Conservation (phyloP, 176 grass and related monocot genomes). For the Musa beccarii region DNA sequence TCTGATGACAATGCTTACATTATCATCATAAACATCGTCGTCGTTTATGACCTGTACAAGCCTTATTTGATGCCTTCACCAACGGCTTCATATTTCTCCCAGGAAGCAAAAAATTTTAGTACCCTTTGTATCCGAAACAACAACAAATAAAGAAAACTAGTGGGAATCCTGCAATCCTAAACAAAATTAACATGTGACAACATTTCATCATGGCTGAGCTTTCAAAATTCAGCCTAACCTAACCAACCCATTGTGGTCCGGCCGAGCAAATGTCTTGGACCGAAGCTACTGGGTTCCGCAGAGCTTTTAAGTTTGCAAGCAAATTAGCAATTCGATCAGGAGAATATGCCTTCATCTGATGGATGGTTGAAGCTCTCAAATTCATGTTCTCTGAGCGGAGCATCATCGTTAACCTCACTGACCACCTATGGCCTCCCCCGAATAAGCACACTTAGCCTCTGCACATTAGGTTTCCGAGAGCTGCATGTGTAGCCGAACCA, state of each 20-base stretch:
- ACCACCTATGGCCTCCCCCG: neutral
- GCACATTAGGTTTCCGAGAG: neutral
- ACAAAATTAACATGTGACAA: constrained; percentile 51
- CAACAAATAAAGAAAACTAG: constrained; percentile 17
- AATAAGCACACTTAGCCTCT: neutral
- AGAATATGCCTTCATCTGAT: neutral
- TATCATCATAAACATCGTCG: neutral
- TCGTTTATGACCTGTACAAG: constrained; percentile 56
- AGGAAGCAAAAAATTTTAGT: constrained; percentile 40
- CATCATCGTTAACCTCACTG: neutral
- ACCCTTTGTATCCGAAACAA: neutral
- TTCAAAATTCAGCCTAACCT: constrained; percentile 42
- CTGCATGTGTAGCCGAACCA: no score
- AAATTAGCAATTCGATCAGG: neutral
- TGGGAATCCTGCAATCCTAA: constrained; percentile 21
- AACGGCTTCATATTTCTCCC: constrained; percentile 53
- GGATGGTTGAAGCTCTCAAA: neutral
- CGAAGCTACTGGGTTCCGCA: neutral
- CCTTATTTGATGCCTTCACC: constrained; percentile 35
- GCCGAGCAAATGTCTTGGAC: neutral
- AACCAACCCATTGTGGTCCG: neutral
- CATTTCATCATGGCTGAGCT: constrained; percentile 25
- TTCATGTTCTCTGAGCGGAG: neutral
- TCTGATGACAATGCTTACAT: neutral
- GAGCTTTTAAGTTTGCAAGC: neutral